A percentile compares a stretch with the other conserved stretches of the same genome.
These are phyloP conservation scores for Aspergillus heteromorphus DNA, from an alignment of 495 filamentous ascomycete genomes.

Conservation along the genomic window DNA sequence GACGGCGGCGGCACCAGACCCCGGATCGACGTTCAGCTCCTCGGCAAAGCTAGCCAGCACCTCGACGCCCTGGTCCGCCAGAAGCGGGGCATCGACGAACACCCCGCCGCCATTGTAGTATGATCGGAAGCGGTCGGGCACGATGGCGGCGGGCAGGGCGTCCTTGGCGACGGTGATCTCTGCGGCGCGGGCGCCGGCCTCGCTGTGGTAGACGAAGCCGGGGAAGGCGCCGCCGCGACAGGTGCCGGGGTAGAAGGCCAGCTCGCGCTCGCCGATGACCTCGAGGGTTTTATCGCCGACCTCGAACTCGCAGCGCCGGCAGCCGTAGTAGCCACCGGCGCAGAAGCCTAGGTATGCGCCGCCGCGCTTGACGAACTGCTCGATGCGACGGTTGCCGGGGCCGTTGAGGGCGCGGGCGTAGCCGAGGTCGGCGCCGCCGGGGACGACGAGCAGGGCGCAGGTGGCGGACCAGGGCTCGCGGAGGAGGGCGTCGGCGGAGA, in stretches of 20 bases:
- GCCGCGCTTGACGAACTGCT: slow-evolving; percentile 78
- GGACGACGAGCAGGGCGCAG: slow-evolving; percentile 85
- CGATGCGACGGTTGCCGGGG: slow-evolving; percentile 75
- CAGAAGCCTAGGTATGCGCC: slow-evolving; percentile 87
- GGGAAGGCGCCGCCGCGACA: slow-evolving; percentile 84
- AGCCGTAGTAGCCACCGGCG: slow-evolving; percentile 91
- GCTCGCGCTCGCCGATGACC: slow-evolving; percentile 79
- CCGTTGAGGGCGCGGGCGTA: slow-evolving; percentile 90
- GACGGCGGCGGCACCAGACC: slow-evolving; percentile 65
- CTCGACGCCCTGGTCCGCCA: slow-evolving; percentile 61
- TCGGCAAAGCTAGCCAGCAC: slow-evolving; percentile 77
- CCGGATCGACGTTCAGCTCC: slow-evolving; percentile 70
- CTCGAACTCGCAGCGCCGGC: slow-evolving; percentile 79
- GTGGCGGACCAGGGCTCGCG: slow-evolving; percentile 89
- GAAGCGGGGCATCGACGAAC: slow-evolving; percentile 74
- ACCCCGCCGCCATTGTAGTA: slow-evolving; percentile 97
- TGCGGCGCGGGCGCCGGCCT: slow-evolving; percentile 73
- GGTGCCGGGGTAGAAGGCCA: slow-evolving; percentile 80
- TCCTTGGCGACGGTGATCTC: slow-evolving; percentile 60
- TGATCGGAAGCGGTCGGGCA: slow-evolving; percentile 61
- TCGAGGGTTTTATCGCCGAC: slow-evolving; percentile 75
- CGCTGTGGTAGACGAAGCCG: slow-evolving; percentile 89
- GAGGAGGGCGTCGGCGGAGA: slow-evolving; percentile 70
- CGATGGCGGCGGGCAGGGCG: slow-evolving; percentile 45
- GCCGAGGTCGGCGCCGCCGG: slow-evolving; percentile 89